A percentile compares a stretch with the other conserved stretches of the same genome.
These are phyloP conservation scores for Trichoderma virens DNA, from an alignment of 495 filamentous ascomycete species.

Conservation along the genomic window DNA sequence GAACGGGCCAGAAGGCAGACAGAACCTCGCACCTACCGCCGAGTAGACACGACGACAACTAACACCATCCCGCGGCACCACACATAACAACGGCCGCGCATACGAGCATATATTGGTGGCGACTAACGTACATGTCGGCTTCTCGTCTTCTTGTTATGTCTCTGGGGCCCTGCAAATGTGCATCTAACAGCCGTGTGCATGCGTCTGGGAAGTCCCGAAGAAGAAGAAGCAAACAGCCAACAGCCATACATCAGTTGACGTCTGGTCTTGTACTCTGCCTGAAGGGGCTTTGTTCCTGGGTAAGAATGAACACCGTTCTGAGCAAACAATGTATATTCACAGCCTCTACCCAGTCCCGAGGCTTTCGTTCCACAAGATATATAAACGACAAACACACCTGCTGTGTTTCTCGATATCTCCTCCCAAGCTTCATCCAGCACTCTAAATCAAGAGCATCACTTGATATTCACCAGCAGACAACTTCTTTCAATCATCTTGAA, in stretches of 20 bases:
- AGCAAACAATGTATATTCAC: slow-evolving; percentile 5
- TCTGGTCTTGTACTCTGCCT: slow-evolving; percentile 5
- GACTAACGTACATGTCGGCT: slow-evolving; percentile 3
- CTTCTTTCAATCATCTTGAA: not conserved
- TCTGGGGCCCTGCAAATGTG: not conserved
- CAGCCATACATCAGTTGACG: slow-evolving; percentile 1
- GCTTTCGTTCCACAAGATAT: not conserved
- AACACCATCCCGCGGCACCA: not conserved
- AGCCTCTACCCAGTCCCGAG: slow-evolving; percentile 4
- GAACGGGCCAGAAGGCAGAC: slow-evolving; percentile 6
- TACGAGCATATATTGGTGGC: not conserved
- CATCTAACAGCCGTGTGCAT: slow-evolving; percentile 3
- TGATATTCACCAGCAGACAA: not conserved
- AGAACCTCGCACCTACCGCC: not conserved
- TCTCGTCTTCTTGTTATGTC: not conserved
- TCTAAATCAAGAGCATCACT: not conserved
- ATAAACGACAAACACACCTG: slow-evolving; percentile 2
- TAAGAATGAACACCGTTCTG: not conserved
- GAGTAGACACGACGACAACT: not conserved
- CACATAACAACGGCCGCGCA: not conserved
- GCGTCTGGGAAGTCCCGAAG: slow-evolving; percentile 2
- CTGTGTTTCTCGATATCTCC: not conserved
- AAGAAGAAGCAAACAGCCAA: slow-evolving; percentile 6
- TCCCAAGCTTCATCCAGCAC: not conserved
- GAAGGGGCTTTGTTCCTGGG: not conserved